These are phyloP conservation scores for Nymphaea thermarum DNA, from an alignment of 164 flowering plant genomes.

Conservation along the genomic window DNA sequence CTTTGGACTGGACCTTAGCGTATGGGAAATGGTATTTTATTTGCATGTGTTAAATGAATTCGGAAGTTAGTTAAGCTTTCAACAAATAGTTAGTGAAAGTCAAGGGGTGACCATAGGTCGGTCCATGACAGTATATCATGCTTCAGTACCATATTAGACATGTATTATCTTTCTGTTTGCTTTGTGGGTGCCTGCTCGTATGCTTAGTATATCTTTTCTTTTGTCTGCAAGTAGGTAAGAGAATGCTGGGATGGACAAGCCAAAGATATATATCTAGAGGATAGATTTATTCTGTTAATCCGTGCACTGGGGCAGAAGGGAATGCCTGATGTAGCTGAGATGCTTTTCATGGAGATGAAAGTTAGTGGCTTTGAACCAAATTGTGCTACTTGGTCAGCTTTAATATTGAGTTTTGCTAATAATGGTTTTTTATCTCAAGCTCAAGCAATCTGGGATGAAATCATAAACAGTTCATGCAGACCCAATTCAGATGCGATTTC, in stretches of 20 bases:
- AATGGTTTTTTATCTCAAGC: constrained; percentile 38
- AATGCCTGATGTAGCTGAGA: constrained; percentile 23
- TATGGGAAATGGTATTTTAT: no score
- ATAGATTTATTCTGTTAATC: constrained; percentile 17
- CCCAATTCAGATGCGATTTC: constrained; percentile 35
- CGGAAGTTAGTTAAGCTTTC: no score
- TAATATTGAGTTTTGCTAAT: constrained; percentile 48
- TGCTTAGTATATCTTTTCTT: constrained; percentile 2
- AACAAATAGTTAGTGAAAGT: no score
- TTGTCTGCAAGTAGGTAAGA: constrained; percentile 12
- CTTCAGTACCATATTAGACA: no score
- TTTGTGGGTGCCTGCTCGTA: no score
- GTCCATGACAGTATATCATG: no score
- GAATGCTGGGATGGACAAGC: constrained; percentile 13
- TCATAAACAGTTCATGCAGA: constrained; percentile 42
- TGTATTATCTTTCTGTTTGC: no score
- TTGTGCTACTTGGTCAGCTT: constrained; percentile 26
- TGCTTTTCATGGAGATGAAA: constrained; percentile 27
- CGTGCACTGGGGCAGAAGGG: constrained; percentile 14
- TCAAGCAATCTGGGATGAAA: constrained; percentile 43
- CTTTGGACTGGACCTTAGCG: no score
- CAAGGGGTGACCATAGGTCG: no score
- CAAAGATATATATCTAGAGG: constrained; percentile 4
- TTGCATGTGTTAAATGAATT: no score
- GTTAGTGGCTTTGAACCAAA: constrained; percentile 20